These are phyloP conservation scores for Lactarius akahatsu DNA, from an alignment of 768 basidiomycete genomes.

Conservation along the genomic window DNA sequence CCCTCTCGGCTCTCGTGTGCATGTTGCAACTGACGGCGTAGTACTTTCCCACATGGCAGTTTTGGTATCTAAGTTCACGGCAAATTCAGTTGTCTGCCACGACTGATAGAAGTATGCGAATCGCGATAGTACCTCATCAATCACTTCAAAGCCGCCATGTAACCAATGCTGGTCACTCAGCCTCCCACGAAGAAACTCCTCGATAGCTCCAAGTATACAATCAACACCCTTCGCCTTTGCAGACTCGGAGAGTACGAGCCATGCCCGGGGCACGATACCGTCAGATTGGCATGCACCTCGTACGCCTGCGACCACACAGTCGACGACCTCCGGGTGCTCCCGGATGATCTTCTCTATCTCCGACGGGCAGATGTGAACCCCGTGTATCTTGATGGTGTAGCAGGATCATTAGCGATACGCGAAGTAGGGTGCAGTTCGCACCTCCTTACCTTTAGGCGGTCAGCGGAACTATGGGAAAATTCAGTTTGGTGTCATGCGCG, in stretches of 20 bases:
- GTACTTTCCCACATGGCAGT: conserved; percentile 66
- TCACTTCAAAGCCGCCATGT: conserved; percentile 65
- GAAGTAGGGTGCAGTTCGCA: not conserved
- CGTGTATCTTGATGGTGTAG: conserved; percentile 70
- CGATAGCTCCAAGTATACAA: conserved; percentile 46
- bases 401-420: not conserved
- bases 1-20: conserved; percentile 18
- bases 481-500: not conserved
- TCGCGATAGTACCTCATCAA: conserved; percentile 48
- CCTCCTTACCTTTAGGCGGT: conserved; percentile 61
- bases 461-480: conserved; percentile 53
- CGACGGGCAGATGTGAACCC: conserved; percentile 72
- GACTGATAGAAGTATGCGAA: not conserved
- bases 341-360: conserved; percentile 72
- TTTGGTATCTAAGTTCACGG: conserved; percentile 59
- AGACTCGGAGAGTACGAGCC: conserved; percentile 61
- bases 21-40: conserved; percentile 62
- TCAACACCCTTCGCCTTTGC: conserved; percentile 51
- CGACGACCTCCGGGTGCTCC: conserved; percentile 59
- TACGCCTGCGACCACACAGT: conserved; percentile 75
- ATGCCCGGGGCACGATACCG: conserved; percentile 74
- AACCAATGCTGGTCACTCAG: conserved; percentile 75
- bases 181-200: conserved; percentile 57
- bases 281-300: conserved; percentile 66
- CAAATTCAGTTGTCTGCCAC: not conserved